Evolutionary conservation across 139 green algal genomes (phyloP).

Genomic region (Pedinophyceae sp.): DNA sequence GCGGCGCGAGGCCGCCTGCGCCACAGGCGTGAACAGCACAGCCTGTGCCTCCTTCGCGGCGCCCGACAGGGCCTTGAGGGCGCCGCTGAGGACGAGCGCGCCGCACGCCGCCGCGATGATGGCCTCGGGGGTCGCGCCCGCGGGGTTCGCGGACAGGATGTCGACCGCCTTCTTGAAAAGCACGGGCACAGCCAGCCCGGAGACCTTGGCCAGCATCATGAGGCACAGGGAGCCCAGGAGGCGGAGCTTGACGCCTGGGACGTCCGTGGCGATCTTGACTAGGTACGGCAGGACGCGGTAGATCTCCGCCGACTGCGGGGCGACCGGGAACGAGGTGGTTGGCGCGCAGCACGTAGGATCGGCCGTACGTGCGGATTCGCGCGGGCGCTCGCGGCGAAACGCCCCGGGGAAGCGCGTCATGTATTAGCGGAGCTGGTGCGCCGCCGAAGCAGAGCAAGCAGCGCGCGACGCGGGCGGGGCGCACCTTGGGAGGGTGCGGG

Average conservation of each 20-base stretch:
- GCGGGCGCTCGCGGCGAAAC: too few species aligned
- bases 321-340: too few species aligned
- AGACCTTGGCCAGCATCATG: background rate
- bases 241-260: background rate
- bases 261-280: background rate
- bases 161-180: background rate
- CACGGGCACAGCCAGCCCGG: background rate
- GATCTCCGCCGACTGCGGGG: background rate
- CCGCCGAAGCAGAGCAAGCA: too few species aligned
- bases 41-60: constrained; percentile 61
- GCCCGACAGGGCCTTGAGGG: constrained; percentile 34
- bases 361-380: too few species aligned
- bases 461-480: too few species aligned
- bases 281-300: background rate
- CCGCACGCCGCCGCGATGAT: background rate
- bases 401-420: too few species aligned
- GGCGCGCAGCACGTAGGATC: too few species aligned
- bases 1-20: constrained; percentile 10
- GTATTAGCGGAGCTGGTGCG: too few species aligned
- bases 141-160: background rate
- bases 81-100: constrained; percentile 20
- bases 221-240: background rate
- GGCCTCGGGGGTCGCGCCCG: background rate
- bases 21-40: constrained; percentile 61
- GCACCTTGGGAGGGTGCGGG: too few species aligned